A percentile compares a stretch with the other conserved stretches of the same genome.
Evolutionary conservation across 1,284 basidiomycete genomes (phyloP).

Genomic region (Testicularia cyperi): DNA sequence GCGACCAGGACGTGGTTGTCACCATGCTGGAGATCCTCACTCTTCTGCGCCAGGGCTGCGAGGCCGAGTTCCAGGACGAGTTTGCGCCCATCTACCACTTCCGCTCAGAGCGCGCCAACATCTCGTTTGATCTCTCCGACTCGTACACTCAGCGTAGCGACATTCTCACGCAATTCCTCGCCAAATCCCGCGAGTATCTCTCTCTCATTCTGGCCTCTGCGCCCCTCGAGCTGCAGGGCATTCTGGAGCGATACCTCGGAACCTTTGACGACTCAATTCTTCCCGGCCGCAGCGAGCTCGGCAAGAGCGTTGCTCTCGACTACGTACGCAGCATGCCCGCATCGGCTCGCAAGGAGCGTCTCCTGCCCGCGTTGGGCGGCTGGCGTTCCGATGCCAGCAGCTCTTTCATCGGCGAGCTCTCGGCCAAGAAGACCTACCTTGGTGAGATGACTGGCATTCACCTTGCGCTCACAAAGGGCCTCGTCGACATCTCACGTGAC

Average conservation of each 20-base stretch:
- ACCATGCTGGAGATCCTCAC: constrained; percentile 85
- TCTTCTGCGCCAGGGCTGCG: constrained; percentile 80
- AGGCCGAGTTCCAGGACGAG: constrained; percentile 90
- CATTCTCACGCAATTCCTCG: constrained; percentile 74
- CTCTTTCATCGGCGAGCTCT: constrained; percentile 48
- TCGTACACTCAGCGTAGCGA: constrained; percentile 83
- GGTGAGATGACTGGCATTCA: constrained; percentile 83
- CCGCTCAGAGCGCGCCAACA: constrained; percentile 71
- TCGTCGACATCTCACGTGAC: constrained; percentile 68
- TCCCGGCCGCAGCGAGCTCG: constrained; percentile 46
- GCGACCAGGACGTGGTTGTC: constrained; percentile 77
- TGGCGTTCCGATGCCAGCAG: constrained; percentile 57
- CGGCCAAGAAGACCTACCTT: constrained; percentile 49
- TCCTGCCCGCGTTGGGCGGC: constrained; percentile 57
- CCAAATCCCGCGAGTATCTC: constrained; percentile 78
- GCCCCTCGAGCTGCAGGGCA: constrained; percentile 87
- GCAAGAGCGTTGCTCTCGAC: constrained; percentile 55
- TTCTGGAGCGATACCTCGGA: constrained; percentile 70
- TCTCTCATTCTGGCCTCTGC: constrained; percentile 80
- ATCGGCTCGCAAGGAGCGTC: constrained; percentile 36
- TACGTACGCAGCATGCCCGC: constrained; percentile 47
- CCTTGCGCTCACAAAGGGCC: constrained; percentile 64
- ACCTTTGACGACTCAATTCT: constrained; percentile 39
- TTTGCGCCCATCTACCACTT: constrained; percentile 86
- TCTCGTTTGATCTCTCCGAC: constrained; percentile 81